Evolutionary conservation across 140 eudicot species (phyloP), one percentile per base, ranked within the genome.

Genomic region (Flaveria floridana): DNA sequence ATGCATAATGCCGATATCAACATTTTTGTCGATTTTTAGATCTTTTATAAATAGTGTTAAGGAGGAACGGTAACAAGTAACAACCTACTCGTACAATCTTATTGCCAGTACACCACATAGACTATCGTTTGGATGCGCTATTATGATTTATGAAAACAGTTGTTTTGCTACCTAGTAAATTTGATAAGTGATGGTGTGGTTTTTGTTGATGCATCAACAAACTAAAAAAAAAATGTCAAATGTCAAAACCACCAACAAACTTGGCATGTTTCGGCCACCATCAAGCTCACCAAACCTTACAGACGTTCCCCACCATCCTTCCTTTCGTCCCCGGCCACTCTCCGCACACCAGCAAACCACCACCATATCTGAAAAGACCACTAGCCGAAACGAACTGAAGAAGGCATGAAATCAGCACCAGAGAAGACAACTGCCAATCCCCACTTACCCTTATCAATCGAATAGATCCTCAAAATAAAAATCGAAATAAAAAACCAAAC

Each of bases 1-100:
- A 56, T 51, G 78, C 21, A 70, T 25, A 70, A 12, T 18, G 72
- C 70, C 70, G 56, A 55, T 11, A 37, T 59, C 30, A 63, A 34
- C 53, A 73, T 39, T 20, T 15, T 7, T 65, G 23, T 7, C 2
- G 3, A 2, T n/a, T 65, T 64, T 37, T 16, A 34, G 8, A 34
- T 65, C 26, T 15, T n/a, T 7, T 55, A 18, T 28, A 34, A 65
- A 1, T 16, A 65, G 7, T 41, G 68, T 62, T 11, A 28, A 14
- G 10, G 19, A 4, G 57, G 41, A n/a, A 52, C 26, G 28, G 6
- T n/a, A n/a, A n/a, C n/a, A n/a, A 26, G 2, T 14, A 52, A 16
- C 21, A 52, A 16, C 59, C 23, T n/a, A 52, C 23, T 25, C 18
- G 5, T 23, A 61, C 67, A 23, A 11, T 13, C 13, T 23, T 25